Evolutionary conservation across 208 protist species (phyloP).

Genomic region (Acanthamoeba sp.): DNA sequence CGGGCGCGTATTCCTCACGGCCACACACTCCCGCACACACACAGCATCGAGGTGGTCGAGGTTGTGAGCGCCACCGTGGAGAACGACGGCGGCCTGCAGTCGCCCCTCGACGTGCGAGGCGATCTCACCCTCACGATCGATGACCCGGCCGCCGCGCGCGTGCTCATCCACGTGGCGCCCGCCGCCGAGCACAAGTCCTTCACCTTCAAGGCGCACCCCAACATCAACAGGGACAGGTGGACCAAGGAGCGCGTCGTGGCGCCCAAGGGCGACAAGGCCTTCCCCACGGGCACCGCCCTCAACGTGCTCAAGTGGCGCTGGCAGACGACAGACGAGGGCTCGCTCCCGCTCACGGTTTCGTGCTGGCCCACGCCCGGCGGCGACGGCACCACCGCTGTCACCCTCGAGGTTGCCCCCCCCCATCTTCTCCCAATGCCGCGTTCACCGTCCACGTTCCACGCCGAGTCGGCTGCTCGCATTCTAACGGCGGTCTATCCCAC

Average conservation of each 20-base stretch:
- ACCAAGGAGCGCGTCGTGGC: constrained; percentile 28
- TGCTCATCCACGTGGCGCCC: background rate
- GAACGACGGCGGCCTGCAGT: constrained; percentile 56
- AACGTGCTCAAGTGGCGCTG: constrained; percentile 74
- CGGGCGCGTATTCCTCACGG: too few species aligned
- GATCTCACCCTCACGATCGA: constrained; percentile 63
- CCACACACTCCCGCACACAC: too few species aligned
- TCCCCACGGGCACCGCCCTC: constrained; percentile 32
- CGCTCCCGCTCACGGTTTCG: constrained; percentile 44
- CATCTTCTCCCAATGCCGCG: too few species aligned
- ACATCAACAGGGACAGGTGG: constrained; percentile 61
- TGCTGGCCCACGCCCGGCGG: constrained; percentile 66
- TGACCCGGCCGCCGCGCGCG: background rate
- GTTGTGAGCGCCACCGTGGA: constrained; percentile 18
- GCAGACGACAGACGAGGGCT: constrained; percentile 56
- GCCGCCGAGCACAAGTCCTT: constrained; percentile 25
- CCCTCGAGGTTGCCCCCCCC: too few species aligned
- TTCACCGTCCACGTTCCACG: too few species aligned
- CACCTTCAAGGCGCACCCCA: constrained; percentile 69
- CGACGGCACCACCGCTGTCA: constrained; percentile 50
- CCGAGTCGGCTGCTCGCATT: too few species aligned
- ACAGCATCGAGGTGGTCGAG: constrained; percentile 34
- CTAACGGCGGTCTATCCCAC: too few species aligned
- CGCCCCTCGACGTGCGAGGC: constrained; percentile 37
- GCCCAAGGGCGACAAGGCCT: constrained; percentile 50